Conservation (phyloP, 805 yeast species). For the Sungouiella thailandica region DNA sequence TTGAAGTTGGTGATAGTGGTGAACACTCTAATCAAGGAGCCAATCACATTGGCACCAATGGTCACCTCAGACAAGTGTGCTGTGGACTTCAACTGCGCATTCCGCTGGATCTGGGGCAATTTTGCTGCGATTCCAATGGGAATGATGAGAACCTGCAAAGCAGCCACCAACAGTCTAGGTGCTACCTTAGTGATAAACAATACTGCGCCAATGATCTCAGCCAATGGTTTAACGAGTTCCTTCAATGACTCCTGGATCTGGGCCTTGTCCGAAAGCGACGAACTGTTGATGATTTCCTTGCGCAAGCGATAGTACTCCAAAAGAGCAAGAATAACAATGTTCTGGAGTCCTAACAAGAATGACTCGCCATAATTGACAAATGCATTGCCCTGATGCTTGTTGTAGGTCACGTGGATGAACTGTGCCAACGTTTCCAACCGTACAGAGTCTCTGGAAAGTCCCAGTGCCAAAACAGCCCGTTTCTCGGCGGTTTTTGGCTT, state of each 20-base stretch:
- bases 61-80: constrained; percentile 34
- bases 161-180: constrained; percentile 23
- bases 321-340: constrained; percentile 30
- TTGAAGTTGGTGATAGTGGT: constrained; percentile 33
- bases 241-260: constrained; percentile 11
- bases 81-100: constrained; percentile 30
- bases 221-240: constrained; percentile 23
- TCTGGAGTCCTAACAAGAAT: constrained; percentile 35
- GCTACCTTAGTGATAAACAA: constrained; percentile 28
- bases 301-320: constrained; percentile 30
- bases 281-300: constrained; percentile 11
- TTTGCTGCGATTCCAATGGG: constrained; percentile 36
- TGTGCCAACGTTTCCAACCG: constrained; percentile 33
- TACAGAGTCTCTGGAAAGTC: constrained; percentile 32
- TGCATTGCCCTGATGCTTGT: constrained; percentile 27
- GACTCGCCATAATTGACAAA: constrained; percentile 40
- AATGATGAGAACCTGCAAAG: constrained; percentile 32
- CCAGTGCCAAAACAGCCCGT: constrained; percentile 29
- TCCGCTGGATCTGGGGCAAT: constrained; percentile 35
- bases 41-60: constrained; percentile 37
- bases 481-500: constrained; percentile 21
- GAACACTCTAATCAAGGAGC: constrained; percentile 35
- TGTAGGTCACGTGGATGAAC: constrained; percentile 36
- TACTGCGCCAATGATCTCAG: constrained; percentile 21
- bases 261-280: constrained; percentile 14